Conservation (phyloP, 352 stramenopile genomes). For the Globisporangium cylindrosporum region DNA sequence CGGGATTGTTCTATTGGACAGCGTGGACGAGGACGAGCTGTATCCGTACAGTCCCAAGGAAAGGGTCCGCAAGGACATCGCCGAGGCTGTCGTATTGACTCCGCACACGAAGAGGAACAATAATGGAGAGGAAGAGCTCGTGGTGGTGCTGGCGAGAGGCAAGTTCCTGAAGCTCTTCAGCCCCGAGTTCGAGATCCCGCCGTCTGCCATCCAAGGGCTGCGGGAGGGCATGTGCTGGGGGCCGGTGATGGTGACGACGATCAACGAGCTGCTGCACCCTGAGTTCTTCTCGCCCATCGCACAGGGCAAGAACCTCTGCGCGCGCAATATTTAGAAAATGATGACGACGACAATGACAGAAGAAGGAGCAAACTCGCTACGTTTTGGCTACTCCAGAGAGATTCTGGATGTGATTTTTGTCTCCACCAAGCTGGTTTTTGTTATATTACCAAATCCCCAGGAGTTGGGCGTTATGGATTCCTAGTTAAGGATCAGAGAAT, state of each 20-base stretch:
- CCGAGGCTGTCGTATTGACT: conserved; percentile 1
- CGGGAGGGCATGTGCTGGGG: conserved; percentile 4
- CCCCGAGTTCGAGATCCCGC: neutral
- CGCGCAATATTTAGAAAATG: too few relatives aligned
- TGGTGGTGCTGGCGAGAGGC: neutral
- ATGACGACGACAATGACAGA: too few relatives aligned
- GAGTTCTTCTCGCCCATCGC: conserved; percentile 10
- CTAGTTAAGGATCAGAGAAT: too few relatives aligned
- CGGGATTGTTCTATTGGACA: conserved; percentile 32
- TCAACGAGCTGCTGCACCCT: conserved; percentile 12
- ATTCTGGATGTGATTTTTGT: too few relatives aligned
- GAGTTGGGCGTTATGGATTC: too few relatives aligned
- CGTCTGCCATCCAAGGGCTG: neutral
- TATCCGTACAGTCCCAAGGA: conserved; percentile 37
- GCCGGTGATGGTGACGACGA: conserved; percentile 1
- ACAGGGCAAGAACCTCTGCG: too few relatives aligned
- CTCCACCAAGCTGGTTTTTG: too few relatives aligned
- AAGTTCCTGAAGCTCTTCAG: conserved; percentile 6
- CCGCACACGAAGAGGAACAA: neutral
- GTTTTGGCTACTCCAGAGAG: too few relatives aligned
- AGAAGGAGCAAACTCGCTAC: too few relatives aligned
- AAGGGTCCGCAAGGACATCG: conserved; percentile 28
- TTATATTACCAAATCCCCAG: too few relatives aligned
- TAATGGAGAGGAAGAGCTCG: neutral
- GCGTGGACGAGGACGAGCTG: conserved; percentile 46